Base-by-base conservation (phyloP, 75 land plant genomes). In the Gnetum montanum region DNA sequence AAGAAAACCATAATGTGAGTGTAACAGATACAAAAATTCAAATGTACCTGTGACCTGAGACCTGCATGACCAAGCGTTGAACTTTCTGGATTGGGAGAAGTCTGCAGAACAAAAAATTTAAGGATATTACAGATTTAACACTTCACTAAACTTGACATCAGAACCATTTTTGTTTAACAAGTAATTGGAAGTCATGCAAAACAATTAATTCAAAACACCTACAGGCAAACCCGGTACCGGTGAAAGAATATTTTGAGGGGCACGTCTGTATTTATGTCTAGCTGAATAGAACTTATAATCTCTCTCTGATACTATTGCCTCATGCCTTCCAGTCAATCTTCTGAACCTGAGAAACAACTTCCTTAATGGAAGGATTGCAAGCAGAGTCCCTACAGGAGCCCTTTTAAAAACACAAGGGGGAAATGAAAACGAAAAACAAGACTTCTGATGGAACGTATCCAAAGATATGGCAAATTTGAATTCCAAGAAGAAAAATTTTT, bases 261-360 rank as follows among this genome's bases (percentile, higher is more conserved):
- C 60, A 33, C 98, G 97, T 44, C 91, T 84, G 60, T 83, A 94
- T 48, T 90, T 94, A 46, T 92, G 91, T 49, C 98, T 83, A 4
- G 98, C 81, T 40, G 98, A 74, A 67, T 82, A 94, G 34, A 72
- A 94, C 54, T 94, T 94, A 34, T 85, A 94, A 61, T 94, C 98
- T 36, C 71, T 68, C 50, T 80, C 80, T 51, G 79, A 79, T 11
- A 94, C 58, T 35, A 78, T 75, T 22, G 85, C 91, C 57, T 94
- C 98, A 68, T 78, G 77, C 35, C 98, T 68, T 60, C 98, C 98
- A 41, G 98, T 94, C 70, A 94, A 69, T 26, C 91, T 58, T 46
- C 78, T 94, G 63, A 90, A 94, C 98, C 98, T 93, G 55, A 48
- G 59, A 30, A 33, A 37, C 20, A 29, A 54, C 15, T 36, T 24